phyloP scores from a whole-genome alignment of 305 asterid species.

The Euphrasia arctica region DNA sequence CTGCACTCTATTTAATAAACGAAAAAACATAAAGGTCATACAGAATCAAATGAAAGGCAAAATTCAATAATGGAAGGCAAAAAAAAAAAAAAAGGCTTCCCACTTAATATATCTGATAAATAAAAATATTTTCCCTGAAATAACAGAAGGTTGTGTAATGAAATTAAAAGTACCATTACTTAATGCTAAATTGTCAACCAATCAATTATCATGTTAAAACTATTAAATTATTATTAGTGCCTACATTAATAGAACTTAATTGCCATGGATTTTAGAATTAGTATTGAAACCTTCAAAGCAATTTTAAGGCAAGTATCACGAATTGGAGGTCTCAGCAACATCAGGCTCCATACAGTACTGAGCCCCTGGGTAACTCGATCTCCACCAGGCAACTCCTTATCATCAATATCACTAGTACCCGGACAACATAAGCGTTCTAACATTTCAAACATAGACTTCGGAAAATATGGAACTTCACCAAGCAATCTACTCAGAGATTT shows the following conservation, averaged over 20 bases:
- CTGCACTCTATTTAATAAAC: constrained; percentile 58
- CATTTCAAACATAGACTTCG: constrained; percentile 69
- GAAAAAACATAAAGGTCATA: constrained; percentile 34
- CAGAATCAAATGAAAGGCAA: constrained; percentile 23
- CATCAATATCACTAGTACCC: constrained; percentile 58
- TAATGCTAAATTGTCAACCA: constrained; percentile 12
- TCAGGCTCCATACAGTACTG: constrained; percentile 88
- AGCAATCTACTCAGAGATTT: constrained; percentile 93
- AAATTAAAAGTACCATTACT: constrained; percentile 7
- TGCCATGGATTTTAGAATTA: constrained; percentile 21
- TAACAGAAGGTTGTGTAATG: constrained; percentile 5
- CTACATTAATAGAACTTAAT: constrained; percentile 11
- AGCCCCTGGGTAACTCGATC: constrained; percentile 99
- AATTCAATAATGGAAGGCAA: constrained; percentile 14
- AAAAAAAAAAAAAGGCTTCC: constrained; percentile 1
- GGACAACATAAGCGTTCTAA: constrained; percentile 85
- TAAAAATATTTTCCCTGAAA: constrained; percentile 19
- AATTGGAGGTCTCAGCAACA: constrained; percentile 86
- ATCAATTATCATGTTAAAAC: constrained; percentile 10
- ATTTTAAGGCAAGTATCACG: constrained; percentile 86
- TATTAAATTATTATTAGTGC: not conserved
- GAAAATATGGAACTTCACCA: constrained; percentile 89
- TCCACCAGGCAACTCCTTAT: constrained; percentile 69
- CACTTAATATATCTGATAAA: constrained; percentile 16
- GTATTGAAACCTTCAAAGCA: constrained; percentile 72